phyloP scores from a whole-genome alignment of 2,329 filamentous ascomycete species.

The Metarhizium robertsii region DNA sequence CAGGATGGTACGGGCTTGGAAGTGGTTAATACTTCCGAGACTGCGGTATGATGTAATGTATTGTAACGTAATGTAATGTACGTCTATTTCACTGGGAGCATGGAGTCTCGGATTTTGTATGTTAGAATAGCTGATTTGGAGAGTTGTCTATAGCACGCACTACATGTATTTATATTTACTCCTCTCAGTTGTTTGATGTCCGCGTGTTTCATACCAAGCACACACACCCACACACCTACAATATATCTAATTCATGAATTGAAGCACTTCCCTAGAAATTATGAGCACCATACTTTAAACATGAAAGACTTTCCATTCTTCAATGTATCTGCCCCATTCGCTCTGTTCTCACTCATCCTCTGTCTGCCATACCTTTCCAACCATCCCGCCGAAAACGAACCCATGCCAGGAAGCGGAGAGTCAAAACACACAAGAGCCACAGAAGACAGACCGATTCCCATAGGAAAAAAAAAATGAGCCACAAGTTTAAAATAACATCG shows the following conservation, averaged over 20 bases:
- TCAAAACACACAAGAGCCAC: background rate
- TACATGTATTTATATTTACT: background rate
- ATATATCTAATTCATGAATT: background rate
- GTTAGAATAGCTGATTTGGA: background rate
- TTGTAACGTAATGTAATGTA: background rate
- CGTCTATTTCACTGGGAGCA: background rate
- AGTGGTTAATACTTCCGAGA: slow-evolving; percentile 25
- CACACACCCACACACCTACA: slow-evolving; percentile 4
- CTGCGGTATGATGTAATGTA: background rate
- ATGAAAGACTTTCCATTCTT: background rate
- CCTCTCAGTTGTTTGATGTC: background rate
- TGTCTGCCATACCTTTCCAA: background rate
- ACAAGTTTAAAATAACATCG: background rate
- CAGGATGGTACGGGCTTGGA: slow-evolving; percentile 50
- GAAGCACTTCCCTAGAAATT: background rate
- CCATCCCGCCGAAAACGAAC: background rate
- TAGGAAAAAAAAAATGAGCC: background rate
- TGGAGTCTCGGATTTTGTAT: background rate
- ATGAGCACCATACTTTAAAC: background rate
- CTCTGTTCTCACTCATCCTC: background rate
- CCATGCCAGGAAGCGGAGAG: background rate
- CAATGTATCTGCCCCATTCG: background rate
- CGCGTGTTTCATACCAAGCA: background rate
- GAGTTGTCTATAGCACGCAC: background rate
- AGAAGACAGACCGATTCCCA: background rate